phyloP scores from a whole-genome alignment of 1,284 basidiomycete species.

The Ceratobasidium sp. region DNA sequence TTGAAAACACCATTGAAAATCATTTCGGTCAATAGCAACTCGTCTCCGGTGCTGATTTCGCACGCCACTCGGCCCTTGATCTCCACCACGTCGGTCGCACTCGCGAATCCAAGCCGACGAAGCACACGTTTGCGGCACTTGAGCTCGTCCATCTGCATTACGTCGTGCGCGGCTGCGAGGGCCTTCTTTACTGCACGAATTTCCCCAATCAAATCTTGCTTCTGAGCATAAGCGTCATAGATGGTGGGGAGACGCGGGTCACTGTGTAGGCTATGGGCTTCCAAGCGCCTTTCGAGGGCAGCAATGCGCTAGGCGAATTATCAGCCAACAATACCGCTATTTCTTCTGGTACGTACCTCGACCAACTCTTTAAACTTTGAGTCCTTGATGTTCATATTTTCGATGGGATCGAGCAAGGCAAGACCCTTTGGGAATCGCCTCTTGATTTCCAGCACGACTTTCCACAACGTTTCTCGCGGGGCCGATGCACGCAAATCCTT shows the following conservation, averaged over 20 bases:
- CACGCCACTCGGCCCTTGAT: conserved; percentile 98
- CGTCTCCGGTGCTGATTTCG: conserved; percentile 97
- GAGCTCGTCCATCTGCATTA: conserved; percentile 96
- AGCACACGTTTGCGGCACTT: conserved; percentile 95
- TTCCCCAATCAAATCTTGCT: conserved; percentile 72
- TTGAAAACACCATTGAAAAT: conserved; percentile 99
- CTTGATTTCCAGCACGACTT: conserved; percentile 88
- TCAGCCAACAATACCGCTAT: background rate
- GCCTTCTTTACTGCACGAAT: conserved; percentile 82
- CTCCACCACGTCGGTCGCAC: conserved; percentile 89
- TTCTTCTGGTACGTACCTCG: conserved; percentile 60
- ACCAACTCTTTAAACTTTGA: conserved; percentile 88
- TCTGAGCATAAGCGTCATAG: conserved; percentile 80
- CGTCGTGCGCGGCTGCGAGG: conserved; percentile 88
- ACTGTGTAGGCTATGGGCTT: conserved; percentile 74
- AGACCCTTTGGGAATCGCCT: conserved; percentile 89
- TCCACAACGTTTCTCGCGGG: conserved; percentile 84
- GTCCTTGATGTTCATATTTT: conserved; percentile 97
- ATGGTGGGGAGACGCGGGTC: conserved; percentile 77
- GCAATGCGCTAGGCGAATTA: conserved; percentile 75
- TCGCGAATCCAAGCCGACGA: conserved; percentile 90
- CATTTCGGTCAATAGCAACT: conserved; percentile 93
- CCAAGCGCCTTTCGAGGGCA: conserved; percentile 82
- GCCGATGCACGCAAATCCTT: conserved; percentile 84
- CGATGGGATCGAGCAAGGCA: conserved; percentile 86